These are phyloP conservation scores for Alternaria sp. DNA, from an alignment of 2,329 filamentous ascomycete species.

Conservation along the genomic window DNA sequence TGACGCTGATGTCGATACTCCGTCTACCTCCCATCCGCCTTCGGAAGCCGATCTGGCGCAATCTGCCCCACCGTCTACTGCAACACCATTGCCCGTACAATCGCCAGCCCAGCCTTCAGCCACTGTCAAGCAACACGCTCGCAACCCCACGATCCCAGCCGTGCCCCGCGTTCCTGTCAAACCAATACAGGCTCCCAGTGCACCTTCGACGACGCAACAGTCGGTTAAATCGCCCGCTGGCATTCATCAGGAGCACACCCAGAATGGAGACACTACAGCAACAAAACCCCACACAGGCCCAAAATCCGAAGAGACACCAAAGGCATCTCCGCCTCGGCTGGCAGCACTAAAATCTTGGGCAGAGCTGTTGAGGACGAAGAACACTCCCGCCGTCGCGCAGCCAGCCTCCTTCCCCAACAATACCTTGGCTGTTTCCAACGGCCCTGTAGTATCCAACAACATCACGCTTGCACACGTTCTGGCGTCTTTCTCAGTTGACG, in stretches of 20 bases:
- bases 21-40: constrained; percentile 63
- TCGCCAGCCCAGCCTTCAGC: constrained; percentile 42
- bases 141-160: constrained; percentile 53
- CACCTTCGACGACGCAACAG: constrained; percentile 45
- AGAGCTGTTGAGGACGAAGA: constrained; percentile 66
- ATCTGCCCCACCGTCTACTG: constrained; percentile 62
- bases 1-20: constrained; percentile 60
- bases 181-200: constrained; percentile 48
- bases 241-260: constrained; percentile 15
- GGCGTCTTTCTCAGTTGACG: constrained; percentile 71
- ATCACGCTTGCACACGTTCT: constrained; percentile 79
- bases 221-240: constrained; percentile 37
- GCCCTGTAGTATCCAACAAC: constrained; percentile 56
- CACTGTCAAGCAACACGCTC: constrained; percentile 44
- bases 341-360: constrained; percentile 69
- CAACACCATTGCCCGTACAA: constrained; percentile 56
- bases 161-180: constrained; percentile 61
- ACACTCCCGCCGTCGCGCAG: constrained; percentile 41
- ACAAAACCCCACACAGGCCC: constrained; percentile 15
- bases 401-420: constrained; percentile 34
- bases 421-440: constrained; percentile 40
- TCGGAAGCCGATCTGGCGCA: constrained; percentile 63
- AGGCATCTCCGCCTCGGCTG: constrained; percentile 54
- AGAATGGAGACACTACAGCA: constrained; percentile 12
- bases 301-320: constrained; percentile 44